Evolutionary conservation across 2,329 filamentous ascomycete species (phyloP).

Genomic region (Colletotrichum musicola): DNA sequence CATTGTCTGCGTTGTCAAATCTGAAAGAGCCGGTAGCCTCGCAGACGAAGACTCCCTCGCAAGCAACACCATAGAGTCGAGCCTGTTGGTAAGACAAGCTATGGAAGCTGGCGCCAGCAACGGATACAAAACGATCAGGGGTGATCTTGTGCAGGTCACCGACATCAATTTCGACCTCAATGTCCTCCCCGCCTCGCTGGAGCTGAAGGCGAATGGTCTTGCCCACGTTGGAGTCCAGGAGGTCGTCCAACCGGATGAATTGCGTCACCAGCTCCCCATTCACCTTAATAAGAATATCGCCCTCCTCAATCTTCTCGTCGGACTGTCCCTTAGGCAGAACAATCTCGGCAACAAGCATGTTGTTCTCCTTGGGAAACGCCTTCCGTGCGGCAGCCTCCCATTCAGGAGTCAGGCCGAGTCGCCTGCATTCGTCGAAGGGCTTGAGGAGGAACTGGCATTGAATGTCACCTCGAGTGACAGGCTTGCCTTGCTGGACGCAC

Average conservation of each 20-base stretch:
- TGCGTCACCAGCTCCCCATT: slow-evolving; percentile 94
- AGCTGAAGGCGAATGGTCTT: slow-evolving; percentile 83
- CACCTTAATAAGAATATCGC: slow-evolving; percentile 92
- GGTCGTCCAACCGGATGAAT: slow-evolving; percentile 91
- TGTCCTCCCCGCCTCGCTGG: slow-evolving; percentile 88
- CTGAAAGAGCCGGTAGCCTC: slow-evolving; percentile 96
- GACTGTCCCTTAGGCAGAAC: slow-evolving; percentile 92
- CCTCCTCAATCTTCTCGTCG: slow-evolving; percentile 88
- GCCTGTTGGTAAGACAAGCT: slow-evolving; percentile 97
- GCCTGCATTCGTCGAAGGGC: slow-evolving; percentile 95
- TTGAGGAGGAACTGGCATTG: slow-evolving; percentile 98
- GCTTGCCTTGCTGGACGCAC: slow-evolving; percentile 82
- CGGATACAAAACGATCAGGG: slow-evolving; percentile 93
- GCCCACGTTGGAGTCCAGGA: slow-evolving; percentile 89
- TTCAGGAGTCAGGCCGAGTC: slow-evolving; percentile 84
- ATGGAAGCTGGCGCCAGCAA: slow-evolving; percentile 95
- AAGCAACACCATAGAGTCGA: slow-evolving; percentile 92
- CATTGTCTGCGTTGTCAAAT: slow-evolving; percentile 89
- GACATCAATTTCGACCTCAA: slow-evolving; percentile 86
- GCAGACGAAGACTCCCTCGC: slow-evolving; percentile 93
- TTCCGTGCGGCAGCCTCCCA: slow-evolving; percentile 90
- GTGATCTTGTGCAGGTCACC: slow-evolving; percentile 95
- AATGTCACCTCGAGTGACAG: slow-evolving; percentile 92
- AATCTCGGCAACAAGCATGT: slow-evolving; percentile 97
- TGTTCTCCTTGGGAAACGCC: slow-evolving; percentile 90